Evolutionary conservation across 73 alveolate genomes (phyloP), one percentile per base, ranked within the genome.

Genomic region (Paramecium sexaurelia): DNA sequence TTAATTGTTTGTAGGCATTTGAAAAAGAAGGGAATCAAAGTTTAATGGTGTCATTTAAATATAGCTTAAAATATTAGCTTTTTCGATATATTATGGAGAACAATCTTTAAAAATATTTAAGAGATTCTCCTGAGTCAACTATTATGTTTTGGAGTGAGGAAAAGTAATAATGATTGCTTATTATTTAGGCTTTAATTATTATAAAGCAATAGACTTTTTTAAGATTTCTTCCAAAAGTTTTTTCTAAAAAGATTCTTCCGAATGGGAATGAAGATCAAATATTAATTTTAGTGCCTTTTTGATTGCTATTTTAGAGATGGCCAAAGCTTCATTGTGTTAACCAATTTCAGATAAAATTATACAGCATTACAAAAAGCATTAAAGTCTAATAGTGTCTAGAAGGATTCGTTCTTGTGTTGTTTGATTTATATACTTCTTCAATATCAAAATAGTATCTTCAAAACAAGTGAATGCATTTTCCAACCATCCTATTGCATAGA

Each of bases 381-480:
- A 56, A 7, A 69, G n/a, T 27, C 85, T n/a, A 69, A 69, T 69
- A 13, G 56, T 27, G 15, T 69, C 36, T 9, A 69, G 27, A 11
- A 69, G 17, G 22, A 69, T 8, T 69, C 85, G 45, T 32, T 69
- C 29, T 32, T 32, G 29, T 13, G 27, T 47, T 13, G 36, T 10
- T 15, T 27, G 55, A 32, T 32, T 41, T 20, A 47, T 47, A 17
- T 17, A 69, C 33, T 69, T 69, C 20, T 69, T 69, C 15, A 69
- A 32, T 27, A 22, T 32, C 4, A 69, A 17, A 5, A 69, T 69
- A 35, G 85, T 15, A 35, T 69, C 85, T 15, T 69, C 85, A 22
- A 69, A 69, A 35, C 85, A 69, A 35, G 85, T 69, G 55, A 69
- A 69, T 2, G 85, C 55, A 69, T 69, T 69, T 69, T 69, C 85